Evolutionary conservation across 176 grass and related monocot species (phyloP), one percentile per base, ranked within the genome.

Genomic region (Phoenix roebelenii): DNA sequence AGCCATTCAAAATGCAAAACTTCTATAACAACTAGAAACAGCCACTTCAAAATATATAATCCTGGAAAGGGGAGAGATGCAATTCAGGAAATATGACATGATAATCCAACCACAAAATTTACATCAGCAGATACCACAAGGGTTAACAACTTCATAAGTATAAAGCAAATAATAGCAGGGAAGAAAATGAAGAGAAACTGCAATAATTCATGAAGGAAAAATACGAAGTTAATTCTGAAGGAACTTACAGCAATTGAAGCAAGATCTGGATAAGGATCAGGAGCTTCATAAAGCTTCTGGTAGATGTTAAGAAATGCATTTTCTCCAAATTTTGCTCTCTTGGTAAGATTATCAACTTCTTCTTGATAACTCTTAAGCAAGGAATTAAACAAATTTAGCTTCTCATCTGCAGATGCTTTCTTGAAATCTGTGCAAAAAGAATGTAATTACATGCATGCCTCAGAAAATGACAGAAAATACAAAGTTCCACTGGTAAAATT

Each of bases 291-390:
- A 28, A 98, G 79, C 67, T 98, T 98, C 85, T 98, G 88, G 54
- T 98, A 98, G 52, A 98, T 98, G 77, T 98, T 98, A 74, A 98
- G 94, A 85, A 98, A 98, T 24, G 94, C 68, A 89, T 98, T 98
- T 89, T 98, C 94, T 55, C 94, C 94, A 23, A 98, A 98, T 52
- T 98, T 98, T 52, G 94, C 94, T 83, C 94, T 92, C 79, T 98
- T 98, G 55, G 94, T 98, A 64, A 98, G 82, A 61, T 98, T 98
- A 68, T 98, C 94, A 58, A 98, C 94, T 78, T 93, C 94, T 65
- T 98, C 94, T 79, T 98, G 94, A 52, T 93, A 98, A 76, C 79
- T 89, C 72, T 68, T 98, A 59, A 98, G 94, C 73, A 98, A 83
- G 24, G 84, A 93, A 56, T 90, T 96, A 60, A 96, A 90, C 60